Base-by-base conservation (phyloP, 208 protist genomes). In the Leptomonas pyrrhocoris region DNA sequence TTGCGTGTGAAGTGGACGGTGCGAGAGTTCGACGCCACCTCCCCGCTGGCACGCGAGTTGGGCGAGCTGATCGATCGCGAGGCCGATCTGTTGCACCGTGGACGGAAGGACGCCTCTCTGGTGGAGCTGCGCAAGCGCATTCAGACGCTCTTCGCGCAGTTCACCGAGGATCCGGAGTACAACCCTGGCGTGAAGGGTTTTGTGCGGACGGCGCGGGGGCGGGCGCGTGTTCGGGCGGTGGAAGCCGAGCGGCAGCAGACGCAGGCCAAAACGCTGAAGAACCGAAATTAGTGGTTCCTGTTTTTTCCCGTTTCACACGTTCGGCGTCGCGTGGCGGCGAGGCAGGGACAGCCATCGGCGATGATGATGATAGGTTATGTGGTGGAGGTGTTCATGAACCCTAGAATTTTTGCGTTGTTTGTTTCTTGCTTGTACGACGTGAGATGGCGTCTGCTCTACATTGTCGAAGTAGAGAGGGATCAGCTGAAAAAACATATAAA, bases 1-100 rank as follows among this genome's bases (percentile, higher is more conserved):
- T 74, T 99, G n/a, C 96, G 98, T 58, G 87, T 99, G 36, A 98
- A 98, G 84, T 98, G 94, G 93, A 98, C 97, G 0, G 97, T 99
- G 18, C 98, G 98, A 65, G 94, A 98, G 83, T 99, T 98, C 77
- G 79, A 96, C 66, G 51, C 51, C 12, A 76, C 57, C 42, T 76
- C 77, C 13, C 42, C 49, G 16, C 79, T 98, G 30, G 96, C 94
- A 23, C 73, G 84, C 19, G 94, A 98, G 64, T 85, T 99, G 51
- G 84, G 91, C 59, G 94, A 98, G 74, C 89, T 99, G 28, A 98
- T 99, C 42, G 96, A 99, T 73, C 92, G 98, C 64, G 98, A 99
- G 83, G 96, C 95, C 0, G 97, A 99, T 73, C 67, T 99, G 59
- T 79, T 99, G 21, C 90, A 98, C 50, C 87, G 98, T 25, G 97